phyloP scores from a whole-genome alignment of 208 protist genomes.

The Porcisia hertigi region DNA sequence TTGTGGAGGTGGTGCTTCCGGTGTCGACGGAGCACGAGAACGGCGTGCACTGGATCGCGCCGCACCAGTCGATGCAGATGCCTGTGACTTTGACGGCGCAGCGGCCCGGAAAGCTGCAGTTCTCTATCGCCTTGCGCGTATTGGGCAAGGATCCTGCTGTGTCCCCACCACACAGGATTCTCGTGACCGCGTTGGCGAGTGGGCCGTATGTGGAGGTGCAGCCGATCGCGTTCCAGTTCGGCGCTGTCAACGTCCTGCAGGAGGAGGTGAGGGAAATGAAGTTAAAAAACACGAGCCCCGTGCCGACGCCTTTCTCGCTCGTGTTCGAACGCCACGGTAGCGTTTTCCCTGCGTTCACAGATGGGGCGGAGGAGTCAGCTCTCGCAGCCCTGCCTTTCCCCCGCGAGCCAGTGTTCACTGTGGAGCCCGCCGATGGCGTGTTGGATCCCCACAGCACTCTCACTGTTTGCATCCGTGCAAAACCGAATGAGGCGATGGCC shows the following conservation, averaged over 20 bases:
- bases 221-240: conserved; percentile 67
- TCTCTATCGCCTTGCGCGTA: conserved; percentile 82
- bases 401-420: conserved; percentile 31
- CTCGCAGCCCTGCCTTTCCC: conserved; percentile 19
- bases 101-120: conserved; percentile 72
- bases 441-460: conserved; percentile 64
- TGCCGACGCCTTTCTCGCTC: conserved; percentile 54
- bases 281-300: conserved; percentile 86
- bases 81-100: conserved; percentile 78
- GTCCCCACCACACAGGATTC: conserved; percentile 45
- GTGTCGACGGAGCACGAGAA: conserved; percentile 27
- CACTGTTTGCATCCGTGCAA: conserved; percentile 63
- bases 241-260: conserved; percentile 64
- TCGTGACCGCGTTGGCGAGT: conserved; percentile 70
- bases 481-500: conserved; percentile 87
- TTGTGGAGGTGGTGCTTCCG: conserved; percentile 29
- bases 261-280: conserved; percentile 39
- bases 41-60: conserved; percentile 31
- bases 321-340: conserved; percentile 29
- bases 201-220: conserved; percentile 78
- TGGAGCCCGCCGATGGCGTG: conserved; percentile 52
- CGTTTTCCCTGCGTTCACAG: background rate
- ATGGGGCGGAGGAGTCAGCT: background rate
- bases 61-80: conserved; percentile 59
- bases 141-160: conserved; percentile 50